A percentile compares a stretch with the other conserved stretches of the same genome.
phyloP scores from a whole-genome alignment of 768 basidiomycete genomes.

The Boletellus sp. region DNA sequence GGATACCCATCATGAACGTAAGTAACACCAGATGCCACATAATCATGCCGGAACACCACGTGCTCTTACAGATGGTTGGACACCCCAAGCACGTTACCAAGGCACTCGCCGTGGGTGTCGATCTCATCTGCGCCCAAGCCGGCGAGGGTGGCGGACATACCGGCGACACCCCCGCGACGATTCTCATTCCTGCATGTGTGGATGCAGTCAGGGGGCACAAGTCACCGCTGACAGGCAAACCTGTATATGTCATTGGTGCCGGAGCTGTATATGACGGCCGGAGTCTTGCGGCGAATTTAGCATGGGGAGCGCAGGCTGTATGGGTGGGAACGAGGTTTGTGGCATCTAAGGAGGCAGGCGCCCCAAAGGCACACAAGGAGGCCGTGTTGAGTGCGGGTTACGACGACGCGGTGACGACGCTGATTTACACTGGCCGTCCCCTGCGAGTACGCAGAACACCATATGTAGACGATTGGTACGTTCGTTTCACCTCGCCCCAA shows the following conservation, averaged over 20 bases:
- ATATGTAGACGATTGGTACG: conserved; percentile 81
- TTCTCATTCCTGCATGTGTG: conserved; percentile 90
- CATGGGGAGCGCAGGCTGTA: conserved; percentile 87
- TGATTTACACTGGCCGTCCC: conserved; percentile 89
- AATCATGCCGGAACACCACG: background rate
- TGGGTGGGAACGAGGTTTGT: conserved; percentile 92
- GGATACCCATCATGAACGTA: conserved; percentile 86
- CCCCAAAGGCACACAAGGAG: conserved; percentile 84
- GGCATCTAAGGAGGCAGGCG: conserved; percentile 73
- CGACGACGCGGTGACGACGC: conserved; percentile 78
- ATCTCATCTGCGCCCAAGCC: conserved; percentile 92
- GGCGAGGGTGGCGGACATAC: conserved; percentile 92
- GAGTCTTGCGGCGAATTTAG: conserved; percentile 79
- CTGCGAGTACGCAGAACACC: conserved; percentile 80
- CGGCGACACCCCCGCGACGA: conserved; percentile 75
- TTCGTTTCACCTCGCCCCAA: conserved; percentile 1
- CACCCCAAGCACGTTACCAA: conserved; percentile 86
- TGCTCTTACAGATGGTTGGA: conserved; percentile 68
- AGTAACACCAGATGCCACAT: conserved; percentile 13
- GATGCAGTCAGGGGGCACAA: conserved; percentile 74
- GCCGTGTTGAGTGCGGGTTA: conserved; percentile 63
- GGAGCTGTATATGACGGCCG: conserved; percentile 91
- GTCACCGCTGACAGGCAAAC: conserved; percentile 77
- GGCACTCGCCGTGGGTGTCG: conserved; percentile 80
- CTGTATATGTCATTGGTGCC: conserved; percentile 85